Evolutionary conservation across 2,329 filamentous ascomycete genomes (phyloP), one percentile per base, ranked within the genome.

Genomic region (Dactylellina leptospora): DNA sequence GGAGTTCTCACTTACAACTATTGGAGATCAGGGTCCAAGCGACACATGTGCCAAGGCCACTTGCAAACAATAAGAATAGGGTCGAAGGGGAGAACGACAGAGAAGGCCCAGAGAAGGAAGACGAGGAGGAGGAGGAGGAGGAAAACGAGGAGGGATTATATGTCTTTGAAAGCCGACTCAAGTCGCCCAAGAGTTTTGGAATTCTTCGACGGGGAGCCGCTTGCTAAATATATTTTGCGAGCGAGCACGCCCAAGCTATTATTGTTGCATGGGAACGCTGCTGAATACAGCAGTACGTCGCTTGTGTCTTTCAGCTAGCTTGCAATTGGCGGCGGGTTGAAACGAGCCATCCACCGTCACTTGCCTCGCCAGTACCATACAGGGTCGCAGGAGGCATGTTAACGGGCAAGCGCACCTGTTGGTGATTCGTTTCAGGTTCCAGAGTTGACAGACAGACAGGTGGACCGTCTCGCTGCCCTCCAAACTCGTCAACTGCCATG

Each of bases 151-250:
- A 38, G n/a, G n/a, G n/a, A n/a, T n/a, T n/a, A n/a, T n/a, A n/a
- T n/a, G n/a, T n/a, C n/a, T n/a, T n/a, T n/a, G n/a, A n/a, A n/a
- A n/a, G n/a, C n/a, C n/a, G n/a, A n/a, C n/a, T n/a, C n/a, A n/a
- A n/a, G n/a, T n/a, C n/a, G n/a, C n/a, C n/a, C n/a, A n/a, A n/a
- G n/a, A n/a, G n/a, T 38, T 10, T 10, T 38, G 11, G 33, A 11
- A 3, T 22, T 22, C 44, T 36, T 59, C 55, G 44, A 62, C 4
- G 58, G 40, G 23, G 23, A 20, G 36, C 28, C 48, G 13, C 11
- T 18, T 64, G 50, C 61, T 58, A 66, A 58, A 23, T 66, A 66
- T 66, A 66, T 58, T 56, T 38, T 42, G 33, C n/a, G 3, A 4
- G 16, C 11, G n/a, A n/a, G n/a, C n/a, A n/a, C n/a, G n/a, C n/a